Percentiles rank a stretch among this genome's conserved stretches.
phyloP scores from a whole-genome alignment of 495 filamentous ascomycete species.

The Xylaria sp. region DNA sequence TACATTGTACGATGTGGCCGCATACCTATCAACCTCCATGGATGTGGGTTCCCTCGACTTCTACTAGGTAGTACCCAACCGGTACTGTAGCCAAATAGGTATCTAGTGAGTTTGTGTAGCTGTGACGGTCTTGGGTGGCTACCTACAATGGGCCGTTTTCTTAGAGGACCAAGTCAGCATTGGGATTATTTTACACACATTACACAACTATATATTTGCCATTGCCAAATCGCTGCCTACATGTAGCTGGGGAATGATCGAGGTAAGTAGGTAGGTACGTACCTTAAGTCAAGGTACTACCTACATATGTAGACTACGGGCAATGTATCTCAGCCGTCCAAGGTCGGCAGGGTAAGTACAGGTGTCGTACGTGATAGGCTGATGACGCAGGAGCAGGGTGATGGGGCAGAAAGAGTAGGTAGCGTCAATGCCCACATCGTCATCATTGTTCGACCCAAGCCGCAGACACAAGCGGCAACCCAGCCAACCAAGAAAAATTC shows the following conservation, averaged over 20 bases:
- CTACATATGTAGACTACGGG: too few relatives aligned
- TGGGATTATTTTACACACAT: too few relatives aligned
- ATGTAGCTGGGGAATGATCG: too few relatives aligned
- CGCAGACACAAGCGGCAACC: constrained; percentile 23
- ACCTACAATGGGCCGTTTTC: too few relatives aligned
- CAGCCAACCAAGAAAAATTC: constrained; percentile 24
- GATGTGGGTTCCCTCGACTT: background rate
- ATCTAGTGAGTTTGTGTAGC: background rate
- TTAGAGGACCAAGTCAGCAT: background rate
- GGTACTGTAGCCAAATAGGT: background rate
- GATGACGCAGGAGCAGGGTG: constrained; percentile 23
- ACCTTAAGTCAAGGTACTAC: background rate
- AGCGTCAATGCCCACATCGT: constrained; percentile 18
- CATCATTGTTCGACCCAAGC: constrained; percentile 21
- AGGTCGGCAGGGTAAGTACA: background rate
- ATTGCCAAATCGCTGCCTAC: too few relatives aligned
- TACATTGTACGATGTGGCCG: background rate
- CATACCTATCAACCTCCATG: background rate
- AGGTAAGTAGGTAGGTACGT: too few relatives aligned
- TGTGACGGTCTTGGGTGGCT: background rate
- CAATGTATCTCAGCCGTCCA: background rate
- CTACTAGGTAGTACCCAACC: background rate
- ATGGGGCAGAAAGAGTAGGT: constrained; percentile 6
- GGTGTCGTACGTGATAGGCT: constrained; percentile 10
- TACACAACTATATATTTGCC: too few relatives aligned